Evolutionary conservation across 805 yeast species (phyloP).

Genomic region (Wickerhamomyces strasburgensis): DNA sequence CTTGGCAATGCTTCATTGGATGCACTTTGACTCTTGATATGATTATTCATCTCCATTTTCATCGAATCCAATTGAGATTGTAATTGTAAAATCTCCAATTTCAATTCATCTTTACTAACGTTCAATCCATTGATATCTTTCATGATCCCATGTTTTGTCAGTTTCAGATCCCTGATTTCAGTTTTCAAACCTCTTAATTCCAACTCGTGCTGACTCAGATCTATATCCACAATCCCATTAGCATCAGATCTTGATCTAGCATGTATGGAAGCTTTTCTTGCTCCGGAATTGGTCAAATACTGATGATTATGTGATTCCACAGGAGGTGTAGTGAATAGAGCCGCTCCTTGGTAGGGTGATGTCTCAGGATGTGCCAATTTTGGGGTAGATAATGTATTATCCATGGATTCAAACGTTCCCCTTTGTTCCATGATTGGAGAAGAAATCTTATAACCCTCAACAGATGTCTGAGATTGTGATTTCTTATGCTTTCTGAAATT

Average conservation of each 20-base stretch:
- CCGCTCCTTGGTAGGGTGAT: slow-evolving; percentile 21
- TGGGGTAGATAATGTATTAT: slow-evolving; percentile 10
- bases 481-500: slow-evolving; percentile 24
- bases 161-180: slow-evolving; percentile 37
- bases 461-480: slow-evolving; percentile 21
- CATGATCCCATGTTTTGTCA: slow-evolving; percentile 37
- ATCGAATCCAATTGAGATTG: slow-evolving; percentile 19
- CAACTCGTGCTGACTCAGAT: slow-evolving; percentile 28
- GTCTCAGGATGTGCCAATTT: slow-evolving; percentile 5
- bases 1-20: slow-evolving; percentile 10
- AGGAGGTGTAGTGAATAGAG: slow-evolving; percentile 27
- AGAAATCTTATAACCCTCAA: slow-evolving; percentile 21
- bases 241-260: slow-evolving; percentile 17
- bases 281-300: background rate
- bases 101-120: slow-evolving; percentile 41
- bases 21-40: slow-evolving; percentile 6
- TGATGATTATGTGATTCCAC: slow-evolving; percentile 6
- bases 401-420: slow-evolving; percentile 5
- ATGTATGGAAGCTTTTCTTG: slow-evolving; percentile 12
- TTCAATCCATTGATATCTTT: slow-evolving; percentile 50
- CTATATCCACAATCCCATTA: slow-evolving; percentile 15
- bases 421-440: slow-evolving; percentile 18
- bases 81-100: slow-evolving; percentile 30
- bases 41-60: slow-evolving; percentile 4
- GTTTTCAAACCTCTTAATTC: slow-evolving; percentile 36